phyloP scores from a whole-genome alignment of 305 asterid genomes.

The Stenogyne calaminthoides region DNA sequence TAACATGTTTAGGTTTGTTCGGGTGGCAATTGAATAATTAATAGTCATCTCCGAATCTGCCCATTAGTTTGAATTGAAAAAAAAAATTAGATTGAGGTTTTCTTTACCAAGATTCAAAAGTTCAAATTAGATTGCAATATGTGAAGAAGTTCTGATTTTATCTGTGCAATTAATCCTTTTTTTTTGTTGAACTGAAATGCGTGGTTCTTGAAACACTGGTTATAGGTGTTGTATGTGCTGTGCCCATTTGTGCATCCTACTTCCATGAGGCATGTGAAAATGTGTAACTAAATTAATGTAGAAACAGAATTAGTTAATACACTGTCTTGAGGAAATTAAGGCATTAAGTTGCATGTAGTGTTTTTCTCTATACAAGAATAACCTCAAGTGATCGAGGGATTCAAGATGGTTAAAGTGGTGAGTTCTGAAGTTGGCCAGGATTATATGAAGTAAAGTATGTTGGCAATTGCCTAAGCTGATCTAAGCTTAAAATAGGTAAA shows the following conservation, averaged over 20 bases:
- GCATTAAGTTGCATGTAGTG: neutral
- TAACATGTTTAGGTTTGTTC: no score
- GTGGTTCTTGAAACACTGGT: slow-evolving; percentile 8
- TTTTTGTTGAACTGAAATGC: neutral
- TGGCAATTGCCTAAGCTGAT: neutral
- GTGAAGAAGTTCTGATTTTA: no score
- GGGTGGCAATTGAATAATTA: no score
- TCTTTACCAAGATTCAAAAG: no score
- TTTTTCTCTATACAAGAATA: slow-evolving; percentile 15
- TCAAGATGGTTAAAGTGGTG: neutral
- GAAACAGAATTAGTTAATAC: slow-evolving; percentile 15
- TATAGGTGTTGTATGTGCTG: neutral
- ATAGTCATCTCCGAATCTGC: no score
- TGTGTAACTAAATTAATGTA: neutral
- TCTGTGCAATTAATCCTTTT: no score
- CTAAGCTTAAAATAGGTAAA: neutral
- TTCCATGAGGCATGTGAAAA: neutral
- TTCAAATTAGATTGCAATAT: no score
- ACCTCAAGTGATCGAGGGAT: neutral
- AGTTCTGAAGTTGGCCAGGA: neutral
- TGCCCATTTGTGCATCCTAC: neutral
- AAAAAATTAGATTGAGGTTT: no score
- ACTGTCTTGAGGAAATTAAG: neutral
- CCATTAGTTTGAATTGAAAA: no score
- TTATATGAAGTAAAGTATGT: neutral